Base-by-base conservation (phyloP, 2,329 filamentous ascomycete genomes). In the Trichoderma citrinoviride region DNA sequence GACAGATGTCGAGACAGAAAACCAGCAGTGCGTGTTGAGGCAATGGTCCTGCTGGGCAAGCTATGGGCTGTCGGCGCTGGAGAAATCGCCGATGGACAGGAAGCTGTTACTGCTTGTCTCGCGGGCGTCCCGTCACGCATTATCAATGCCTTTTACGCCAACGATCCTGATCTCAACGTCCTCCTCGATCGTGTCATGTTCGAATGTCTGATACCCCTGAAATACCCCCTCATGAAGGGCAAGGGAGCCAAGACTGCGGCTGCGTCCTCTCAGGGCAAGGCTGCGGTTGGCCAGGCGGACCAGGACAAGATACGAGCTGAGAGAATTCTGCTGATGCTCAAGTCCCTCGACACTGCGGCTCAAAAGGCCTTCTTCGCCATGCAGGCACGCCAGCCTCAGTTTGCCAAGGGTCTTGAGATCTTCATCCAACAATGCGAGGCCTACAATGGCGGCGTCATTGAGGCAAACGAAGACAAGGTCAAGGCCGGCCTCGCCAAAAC, bases 61-160 rank as follows among this genome's bases (percentile, higher is more conserved):
- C 88, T 98, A 29, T 99, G 95, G 95, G 93, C 92, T n/a, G 93
- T 96, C 19, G 94, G 92, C 14, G 87, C 89, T 19, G 91, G 92
- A 19, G 93, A 97, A 71, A 90, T 99, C 70, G 88, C 91, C 25
- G 87, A 90, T 60, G 92, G 91, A 15, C 90, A 94, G 71, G 92
- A 97, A 70, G 81, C 84, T 19, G 89, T 96, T 21, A 85, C 84
- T 14, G 81, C 86, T 10, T 85, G 94, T n/a, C 81, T 99, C 14
- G 90, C 89, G 7, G 89, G 89, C 25, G 92, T 96, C 44, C 94
- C 95, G 2, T 90, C 90, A 1, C 90, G 87, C 67, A 92, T 99
- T 50, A 87, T 97, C 67, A 92, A 93, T 73, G 89, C 90, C 0
- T 93, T 90, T 72, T 99, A 97, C 75, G 90, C 92, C 66, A 97